Conservation (phyloP, 2,329 filamentous ascomycete species). For the Pseudocercospora cruenta region DNA sequence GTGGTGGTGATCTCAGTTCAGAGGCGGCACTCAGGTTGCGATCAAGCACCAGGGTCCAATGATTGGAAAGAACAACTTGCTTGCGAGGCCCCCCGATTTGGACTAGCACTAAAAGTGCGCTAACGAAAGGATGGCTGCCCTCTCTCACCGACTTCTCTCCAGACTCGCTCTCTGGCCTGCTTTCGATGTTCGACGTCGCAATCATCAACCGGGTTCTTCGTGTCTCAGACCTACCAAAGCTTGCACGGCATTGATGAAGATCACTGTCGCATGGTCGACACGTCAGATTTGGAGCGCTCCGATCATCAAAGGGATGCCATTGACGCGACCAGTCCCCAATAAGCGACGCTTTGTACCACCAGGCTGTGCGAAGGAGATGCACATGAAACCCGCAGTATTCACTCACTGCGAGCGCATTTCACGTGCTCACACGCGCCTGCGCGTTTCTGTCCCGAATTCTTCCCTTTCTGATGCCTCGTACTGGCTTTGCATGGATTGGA, state of each 20-base stretch:
- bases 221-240: not conserved
- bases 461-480: constrained; percentile 9
- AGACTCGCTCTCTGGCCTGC: not conserved
- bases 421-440: constrained; percentile 19
- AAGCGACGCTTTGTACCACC: constrained; percentile 13
- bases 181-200: not conserved
- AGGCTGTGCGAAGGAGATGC: constrained; percentile 2
- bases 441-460: constrained; percentile 14
- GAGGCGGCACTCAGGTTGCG: constrained; percentile 4
- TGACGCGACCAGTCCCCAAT: constrained; percentile 1
- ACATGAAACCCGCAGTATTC: constrained; percentile 15
- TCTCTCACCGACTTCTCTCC: constrained; percentile 6
- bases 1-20: not conserved
- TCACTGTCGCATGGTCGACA: not conserved
- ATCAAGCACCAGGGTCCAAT: constrained; percentile 6
- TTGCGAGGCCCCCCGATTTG: not conserved
- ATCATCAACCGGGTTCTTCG: not conserved
- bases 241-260: not conserved
- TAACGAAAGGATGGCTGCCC: not conserved
- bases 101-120: not conserved
- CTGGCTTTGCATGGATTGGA: constrained; percentile 1
- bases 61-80: not conserved
- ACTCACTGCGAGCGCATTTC: constrained; percentile 9
- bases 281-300: not conserved
- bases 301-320: not conserved